Conservation (phyloP, 129 eudicot genomes). For the Pseudognaphalium luteoalbum region DNA sequence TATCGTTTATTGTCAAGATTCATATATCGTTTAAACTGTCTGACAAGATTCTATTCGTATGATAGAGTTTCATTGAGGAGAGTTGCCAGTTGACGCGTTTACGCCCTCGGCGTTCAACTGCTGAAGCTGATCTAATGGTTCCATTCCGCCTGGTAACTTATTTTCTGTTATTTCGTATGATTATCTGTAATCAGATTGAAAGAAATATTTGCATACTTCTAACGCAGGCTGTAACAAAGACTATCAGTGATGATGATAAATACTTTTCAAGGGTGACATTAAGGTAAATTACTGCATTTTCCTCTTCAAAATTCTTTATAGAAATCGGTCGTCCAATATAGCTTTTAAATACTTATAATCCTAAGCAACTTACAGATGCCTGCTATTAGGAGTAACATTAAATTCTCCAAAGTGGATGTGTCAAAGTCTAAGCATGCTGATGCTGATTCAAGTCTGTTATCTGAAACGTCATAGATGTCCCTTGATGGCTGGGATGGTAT, state of each 20-base stretch:
- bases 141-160: conserved; percentile 88
- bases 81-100: conserved; percentile 93
- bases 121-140: conserved; percentile 99
- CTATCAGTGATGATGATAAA: conserved; percentile 88
- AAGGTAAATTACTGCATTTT: conserved; percentile 44
- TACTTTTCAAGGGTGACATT: conserved; percentile 85
- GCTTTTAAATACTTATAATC: neutral
- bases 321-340: neutral
- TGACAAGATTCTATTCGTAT: conserved; percentile 15
- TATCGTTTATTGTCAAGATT: neutral
- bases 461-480: conserved; percentile 63
- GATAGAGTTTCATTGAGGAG: conserved; percentile 94
- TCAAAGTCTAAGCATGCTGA: conserved; percentile 63
- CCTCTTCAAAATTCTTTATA: neutral
- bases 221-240: conserved; percentile 89
- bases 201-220: conserved; percentile 22
- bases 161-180: conserved; percentile 12
- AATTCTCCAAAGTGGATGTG: conserved; percentile 61
- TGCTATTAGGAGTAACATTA: conserved; percentile 53
- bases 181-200: conserved; percentile 12
- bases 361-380: conserved; percentile 58
- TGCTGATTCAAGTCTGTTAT: conserved; percentile 52
- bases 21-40: neutral
- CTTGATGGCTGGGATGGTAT: conserved; percentile 99
- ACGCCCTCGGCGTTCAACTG: conserved; percentile 96